Evolutionary conservation across 192 early-diverging fungal species (phyloP), one percentile per base, ranked within the genome.

Genomic region (Coemansia sp.): DNA sequence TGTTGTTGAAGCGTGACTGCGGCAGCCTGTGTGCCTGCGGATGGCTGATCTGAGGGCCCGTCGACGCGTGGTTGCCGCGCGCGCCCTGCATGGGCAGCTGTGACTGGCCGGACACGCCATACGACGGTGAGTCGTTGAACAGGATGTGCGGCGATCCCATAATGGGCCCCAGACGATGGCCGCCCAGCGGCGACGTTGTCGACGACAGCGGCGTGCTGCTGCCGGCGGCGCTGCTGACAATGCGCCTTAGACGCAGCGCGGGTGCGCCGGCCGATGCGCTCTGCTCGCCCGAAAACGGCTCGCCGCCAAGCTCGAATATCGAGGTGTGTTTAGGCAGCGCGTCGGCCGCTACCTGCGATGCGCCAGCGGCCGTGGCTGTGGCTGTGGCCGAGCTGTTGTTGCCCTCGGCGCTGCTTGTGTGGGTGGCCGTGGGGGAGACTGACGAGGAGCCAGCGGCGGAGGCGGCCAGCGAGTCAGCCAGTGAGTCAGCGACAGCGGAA

Each of bases 221-320:
- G 40, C 41, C 52, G 20, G 63, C 67, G 17, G 29, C 19, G 1
- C 29, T 14, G 9, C 63, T 58, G 1, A 46, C 45, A 29, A 50
- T 44, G 40, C 55, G 55, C 10, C 63, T 37, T 26, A 67, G 60
- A 18, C 55, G 60, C 9, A 55, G 46, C 19, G 63, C 35, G 23
- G 49, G 46, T 14, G 39, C 44, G 2, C 37, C 38, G n/a, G n/a
- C n/a, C 2, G 50, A 10, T n/a, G 14, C 50, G 20, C 48, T 15
- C n/a, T 13, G 22, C 19, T 75, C 60, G 17, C 29, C 29, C 44
- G 50, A 33, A 49, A 75, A 60, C 18, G 72, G 55, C 64, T 75
- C 72, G 42, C 65, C 65, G 33, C 72, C 65, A 52, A 75, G 50
- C 56, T 75, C 72, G 20, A 75, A 75, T 30, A 75, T 75, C 28